Percentiles rank a stretch among this genome's conserved stretches.
Evolutionary conservation across 1,139 yeast species (phyloP).

Genomic region (Debaryomyces subglobosus): DNA sequence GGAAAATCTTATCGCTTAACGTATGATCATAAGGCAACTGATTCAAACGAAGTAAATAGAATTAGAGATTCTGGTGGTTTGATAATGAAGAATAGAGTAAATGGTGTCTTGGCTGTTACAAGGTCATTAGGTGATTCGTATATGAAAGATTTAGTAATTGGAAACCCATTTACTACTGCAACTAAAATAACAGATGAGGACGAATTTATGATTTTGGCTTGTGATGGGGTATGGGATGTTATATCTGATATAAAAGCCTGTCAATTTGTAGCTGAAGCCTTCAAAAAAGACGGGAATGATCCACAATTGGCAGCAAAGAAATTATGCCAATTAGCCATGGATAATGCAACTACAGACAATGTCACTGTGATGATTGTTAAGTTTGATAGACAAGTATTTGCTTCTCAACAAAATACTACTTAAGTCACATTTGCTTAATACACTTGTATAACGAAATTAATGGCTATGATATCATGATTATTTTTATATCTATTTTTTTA

Average conservation of each 20-base stretch:
- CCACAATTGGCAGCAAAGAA: conserved; percentile 71
- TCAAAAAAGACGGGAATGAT: conserved; percentile 38
- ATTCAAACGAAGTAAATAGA: conserved; percentile 72
- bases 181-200: conserved; percentile 69
- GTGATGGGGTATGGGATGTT: conserved; percentile 97
- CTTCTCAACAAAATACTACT: conserved; percentile 4
- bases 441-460: conserved; percentile 1
- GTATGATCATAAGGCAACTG: conserved; percentile 95
- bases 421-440: neutral
- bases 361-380: conserved; percentile 88
- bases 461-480: conserved; percentile 8
- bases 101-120: conserved; percentile 94
- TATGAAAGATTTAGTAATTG: conserved; percentile 87
- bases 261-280: conserved; percentile 56
- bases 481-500: neutral
- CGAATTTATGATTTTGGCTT: conserved; percentile 80
- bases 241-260: conserved; percentile 82
- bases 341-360: conserved; percentile 84
- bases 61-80: conserved; percentile 82
- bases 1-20: conserved; percentile 79
- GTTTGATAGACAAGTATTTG: conserved; percentile 53
- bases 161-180: conserved; percentile 90
- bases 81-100: conserved; percentile 87
- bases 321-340: conserved; percentile 77
- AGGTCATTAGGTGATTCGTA: conserved; percentile 93